phyloP scores from a whole-genome alignment of 495 filamentous ascomycete species.

The Penicillium goetzii region DNA sequence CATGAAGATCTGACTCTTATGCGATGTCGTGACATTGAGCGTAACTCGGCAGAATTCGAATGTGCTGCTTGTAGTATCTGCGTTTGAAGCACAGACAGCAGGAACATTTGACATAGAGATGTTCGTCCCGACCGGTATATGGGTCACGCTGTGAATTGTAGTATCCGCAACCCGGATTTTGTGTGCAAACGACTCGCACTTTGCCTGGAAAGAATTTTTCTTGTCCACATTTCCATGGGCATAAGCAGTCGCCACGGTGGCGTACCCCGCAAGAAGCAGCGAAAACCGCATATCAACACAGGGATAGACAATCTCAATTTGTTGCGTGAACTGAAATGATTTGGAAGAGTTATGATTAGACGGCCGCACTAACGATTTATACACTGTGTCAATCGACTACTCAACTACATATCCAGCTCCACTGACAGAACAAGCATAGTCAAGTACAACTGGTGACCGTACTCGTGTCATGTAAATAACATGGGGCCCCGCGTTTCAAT shows the following conservation, averaged over 20 bases:
- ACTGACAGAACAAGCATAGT: not conserved
- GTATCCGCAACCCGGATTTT: not conserved
- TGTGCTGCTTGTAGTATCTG: not conserved
- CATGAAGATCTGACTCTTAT: slow-evolving; percentile 45
- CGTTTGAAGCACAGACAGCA: not conserved
- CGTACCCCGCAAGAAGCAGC: not conserved
- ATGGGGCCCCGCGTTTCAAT: not conserved
- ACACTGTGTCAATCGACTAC: not conserved
- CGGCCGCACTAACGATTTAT: not conserved
- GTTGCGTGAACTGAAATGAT: not conserved
- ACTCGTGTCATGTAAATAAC: not conserved
- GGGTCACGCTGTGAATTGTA: not conserved
- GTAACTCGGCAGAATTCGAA: slow-evolving; percentile 47
- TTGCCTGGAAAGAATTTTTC: not conserved
- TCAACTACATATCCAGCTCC: not conserved
- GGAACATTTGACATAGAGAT: slow-evolving; percentile 5
- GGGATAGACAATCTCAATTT: not conserved
- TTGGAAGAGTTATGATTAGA: not conserved
- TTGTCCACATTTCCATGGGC: not conserved
- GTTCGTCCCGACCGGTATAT: slow-evolving; percentile 2
- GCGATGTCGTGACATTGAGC: slow-evolving; percentile 50
- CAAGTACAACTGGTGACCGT: not conserved
- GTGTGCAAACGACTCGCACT: slow-evolving; percentile 5
- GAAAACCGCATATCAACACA: not conserved
- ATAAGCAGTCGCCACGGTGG: not conserved